Conservation (phyloP, 2,329 filamentous ascomycete species). For the Escovopsis weberi region DNA sequence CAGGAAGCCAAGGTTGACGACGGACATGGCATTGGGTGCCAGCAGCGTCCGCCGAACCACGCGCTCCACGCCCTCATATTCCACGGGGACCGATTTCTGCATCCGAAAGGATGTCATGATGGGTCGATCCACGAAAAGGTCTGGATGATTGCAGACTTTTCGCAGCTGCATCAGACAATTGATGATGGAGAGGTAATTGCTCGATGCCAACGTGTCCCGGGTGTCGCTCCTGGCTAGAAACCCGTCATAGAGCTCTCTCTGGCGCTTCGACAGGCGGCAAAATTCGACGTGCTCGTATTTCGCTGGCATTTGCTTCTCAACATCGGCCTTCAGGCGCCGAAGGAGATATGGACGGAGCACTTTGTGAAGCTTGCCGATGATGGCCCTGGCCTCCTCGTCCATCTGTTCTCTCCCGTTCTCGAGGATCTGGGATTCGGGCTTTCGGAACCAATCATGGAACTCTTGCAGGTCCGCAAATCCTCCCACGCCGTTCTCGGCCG, state of each 20-base stretch:
- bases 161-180: conserved; percentile 95
- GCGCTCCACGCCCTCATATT: conserved; percentile 59
- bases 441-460: conserved; percentile 91
- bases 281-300: conserved; percentile 97
- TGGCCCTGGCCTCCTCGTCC: conserved; percentile 82
- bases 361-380: conserved; percentile 87
- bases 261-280: conserved; percentile 86
- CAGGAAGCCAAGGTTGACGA: conserved; percentile 59
- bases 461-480: conserved; percentile 91
- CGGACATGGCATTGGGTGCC: conserved; percentile 44
- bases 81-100: conserved; percentile 59
- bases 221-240: conserved; percentile 88
- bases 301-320: conserved; percentile 97
- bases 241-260: conserved; percentile 90
- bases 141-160: conserved; percentile 97
- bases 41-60: conserved; percentile 54
- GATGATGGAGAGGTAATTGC: conserved; percentile 95
- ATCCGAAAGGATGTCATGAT: conserved; percentile 97
- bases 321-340: conserved; percentile 82
- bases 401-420: conserved; percentile 89
- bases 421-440: conserved; percentile 88
- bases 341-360: conserved; percentile 85
- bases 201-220: conserved; percentile 72
- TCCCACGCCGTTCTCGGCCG: conserved; percentile 71
- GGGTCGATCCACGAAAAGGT: conserved; percentile 87